These are phyloP conservation scores for Suillus occidentalis DNA, from an alignment of 768 basidiomycete species.

Conservation along the genomic window DNA sequence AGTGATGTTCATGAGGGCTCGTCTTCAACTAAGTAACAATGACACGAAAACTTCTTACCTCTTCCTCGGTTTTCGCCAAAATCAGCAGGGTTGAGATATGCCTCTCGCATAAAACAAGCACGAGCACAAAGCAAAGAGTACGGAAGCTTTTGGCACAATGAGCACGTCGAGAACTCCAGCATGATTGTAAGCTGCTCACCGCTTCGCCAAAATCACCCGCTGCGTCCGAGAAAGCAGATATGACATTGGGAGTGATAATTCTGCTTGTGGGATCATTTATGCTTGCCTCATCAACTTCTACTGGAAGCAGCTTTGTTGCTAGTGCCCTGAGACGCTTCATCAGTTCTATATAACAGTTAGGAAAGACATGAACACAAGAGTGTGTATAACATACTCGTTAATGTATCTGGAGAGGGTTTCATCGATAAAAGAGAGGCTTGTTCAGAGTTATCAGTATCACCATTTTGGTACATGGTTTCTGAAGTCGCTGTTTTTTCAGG, in stretches of 20 bases:
- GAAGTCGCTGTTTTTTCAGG: not conserved
- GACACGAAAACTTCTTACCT: conserved; percentile 44
- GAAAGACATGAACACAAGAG: not conserved
- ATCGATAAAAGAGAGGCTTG: conserved; percentile 46
- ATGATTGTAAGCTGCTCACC: conserved; percentile 41
- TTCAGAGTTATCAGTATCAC: conserved; percentile 34
- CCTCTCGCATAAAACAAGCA: conserved; percentile 80
- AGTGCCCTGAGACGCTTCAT: conserved; percentile 78
- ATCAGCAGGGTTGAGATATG: conserved; percentile 78
- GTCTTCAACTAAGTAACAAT: not conserved
- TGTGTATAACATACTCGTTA: conserved; percentile 59
- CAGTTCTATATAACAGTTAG: conserved; percentile 53
- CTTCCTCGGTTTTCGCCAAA: conserved; percentile 83
- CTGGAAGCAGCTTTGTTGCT: conserved; percentile 72
- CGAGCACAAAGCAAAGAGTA: conserved; percentile 78
- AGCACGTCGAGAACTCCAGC: not conserved
- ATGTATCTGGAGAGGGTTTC: conserved; percentile 65
- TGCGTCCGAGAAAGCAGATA: conserved; percentile 72
- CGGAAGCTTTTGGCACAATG: conserved; percentile 53
- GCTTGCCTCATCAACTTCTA: conserved; percentile 67
- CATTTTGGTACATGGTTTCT: conserved; percentile 26
- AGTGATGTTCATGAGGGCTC: not conserved
- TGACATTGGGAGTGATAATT: conserved; percentile 78
- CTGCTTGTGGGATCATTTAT: conserved; percentile 80
- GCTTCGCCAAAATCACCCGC: conserved; percentile 89